Percentiles rank a stretch among this genome's conserved stretches.
These are phyloP conservation scores for Bolboschoenus planiculmis DNA, from an alignment of 176 grass and related monocot species.

Conservation along the genomic window DNA sequence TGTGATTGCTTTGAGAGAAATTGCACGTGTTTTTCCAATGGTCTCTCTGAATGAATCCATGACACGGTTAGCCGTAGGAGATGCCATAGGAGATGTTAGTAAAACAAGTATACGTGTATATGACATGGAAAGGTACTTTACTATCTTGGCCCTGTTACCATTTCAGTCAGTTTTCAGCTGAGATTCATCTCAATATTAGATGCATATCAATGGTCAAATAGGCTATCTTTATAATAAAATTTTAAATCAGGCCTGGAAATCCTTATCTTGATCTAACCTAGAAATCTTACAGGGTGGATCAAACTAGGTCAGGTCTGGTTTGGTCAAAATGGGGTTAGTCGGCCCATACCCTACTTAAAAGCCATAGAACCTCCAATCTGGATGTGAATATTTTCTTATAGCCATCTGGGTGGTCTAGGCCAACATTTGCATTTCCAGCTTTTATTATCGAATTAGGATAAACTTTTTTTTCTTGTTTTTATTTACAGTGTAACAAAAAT, in stretches of 20 bases:
- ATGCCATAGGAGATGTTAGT: slow-evolving; percentile 90
- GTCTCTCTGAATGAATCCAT: slow-evolving; percentile 76
- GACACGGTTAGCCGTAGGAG: slow-evolving; percentile 76
- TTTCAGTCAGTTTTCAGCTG: background rate
- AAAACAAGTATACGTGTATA: slow-evolving; percentile 74
- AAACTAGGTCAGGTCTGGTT: background rate
- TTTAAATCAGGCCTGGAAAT: background rate
- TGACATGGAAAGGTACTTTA: slow-evolving; percentile 83
- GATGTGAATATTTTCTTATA: background rate
- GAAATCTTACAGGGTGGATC: background rate
- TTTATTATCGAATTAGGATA: slow-evolving; percentile 24
- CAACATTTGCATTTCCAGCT: background rate
- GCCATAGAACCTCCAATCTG: background rate
- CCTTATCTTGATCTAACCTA: background rate
- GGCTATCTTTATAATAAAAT: background rate
- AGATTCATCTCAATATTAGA: background rate
- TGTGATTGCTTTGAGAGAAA: slow-evolving; percentile 92
- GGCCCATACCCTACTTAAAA: background rate
- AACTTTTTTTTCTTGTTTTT: slow-evolving; percentile 1
- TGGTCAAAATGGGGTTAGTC: background rate
- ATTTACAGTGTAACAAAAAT: slow-evolving; percentile 80
- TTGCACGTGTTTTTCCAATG: slow-evolving; percentile 93
- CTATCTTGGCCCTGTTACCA: background rate
- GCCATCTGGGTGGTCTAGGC: background rate
- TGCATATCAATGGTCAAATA: background rate